Conservation (phyloP, 495 filamentous ascomycete genomes). For the Penicillium dipodomyicola region DNA sequence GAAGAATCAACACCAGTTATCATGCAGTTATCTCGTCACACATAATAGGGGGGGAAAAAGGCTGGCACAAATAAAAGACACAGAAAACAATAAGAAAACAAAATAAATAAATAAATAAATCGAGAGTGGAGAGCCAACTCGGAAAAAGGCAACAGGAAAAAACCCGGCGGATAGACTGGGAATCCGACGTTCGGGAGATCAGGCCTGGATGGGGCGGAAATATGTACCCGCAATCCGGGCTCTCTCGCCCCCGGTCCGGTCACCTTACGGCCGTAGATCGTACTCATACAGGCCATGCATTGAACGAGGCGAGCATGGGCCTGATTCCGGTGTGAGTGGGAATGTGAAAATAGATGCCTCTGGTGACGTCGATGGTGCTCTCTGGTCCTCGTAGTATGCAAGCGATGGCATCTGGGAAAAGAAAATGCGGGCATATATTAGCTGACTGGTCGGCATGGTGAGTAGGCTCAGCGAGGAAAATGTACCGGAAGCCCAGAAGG, state of each 20-base stretch:
- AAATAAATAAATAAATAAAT: too few relatives aligned
- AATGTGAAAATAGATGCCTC: constrained; percentile 37
- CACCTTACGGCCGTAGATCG: constrained; percentile 21
- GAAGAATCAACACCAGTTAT: constrained; percentile 6
- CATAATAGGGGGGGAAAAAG: constrained; percentile 2
- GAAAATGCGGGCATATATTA: constrained; percentile 26
- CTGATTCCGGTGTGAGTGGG: constrained; percentile 42
- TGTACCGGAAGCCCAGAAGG: constrained; percentile 40
- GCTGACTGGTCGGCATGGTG: constrained; percentile 12
- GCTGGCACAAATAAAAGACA: constrained; percentile 1
- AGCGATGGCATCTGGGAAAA: constrained; percentile 77
- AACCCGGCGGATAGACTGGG: neutral
- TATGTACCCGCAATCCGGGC: constrained; percentile 2
- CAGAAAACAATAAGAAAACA: constrained; percentile 8
- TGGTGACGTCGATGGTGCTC: constrained; percentile 44
- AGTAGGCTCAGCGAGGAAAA: constrained; percentile 49
- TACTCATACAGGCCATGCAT: constrained; percentile 28
- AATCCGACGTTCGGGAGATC: neutral
- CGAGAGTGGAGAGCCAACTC: neutral
- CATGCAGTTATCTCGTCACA: constrained; percentile 16
- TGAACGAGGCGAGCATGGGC: constrained; percentile 34
- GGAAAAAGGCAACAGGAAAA: constrained; percentile 7
- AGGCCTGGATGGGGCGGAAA: constrained; percentile 6
- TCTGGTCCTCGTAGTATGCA: constrained; percentile 80
- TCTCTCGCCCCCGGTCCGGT: constrained; percentile 2